Evolutionary conservation across 805 yeast genomes (phyloP).

Genomic region (Candida methanosorbosa): DNA sequence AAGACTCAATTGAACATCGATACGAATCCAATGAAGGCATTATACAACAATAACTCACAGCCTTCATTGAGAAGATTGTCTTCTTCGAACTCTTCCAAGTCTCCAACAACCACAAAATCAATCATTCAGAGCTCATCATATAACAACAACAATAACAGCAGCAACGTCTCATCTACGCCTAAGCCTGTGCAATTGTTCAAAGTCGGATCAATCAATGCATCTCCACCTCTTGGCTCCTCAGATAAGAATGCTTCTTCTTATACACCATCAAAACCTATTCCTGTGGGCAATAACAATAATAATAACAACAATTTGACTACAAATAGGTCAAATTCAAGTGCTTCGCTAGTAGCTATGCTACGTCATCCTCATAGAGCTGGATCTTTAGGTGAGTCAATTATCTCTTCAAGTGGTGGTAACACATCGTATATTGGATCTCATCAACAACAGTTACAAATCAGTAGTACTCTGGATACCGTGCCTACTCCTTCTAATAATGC

Average conservation of each 20-base stretch:
- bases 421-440: slow-evolving; percentile 1
- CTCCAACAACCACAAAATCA: not conserved
- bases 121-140: too few relatives aligned
- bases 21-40: too few relatives aligned
- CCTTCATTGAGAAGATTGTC: not conserved
- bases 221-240: slow-evolving; percentile 7
- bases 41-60: not conserved
- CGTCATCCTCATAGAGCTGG: slow-evolving; percentile 25
- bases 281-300: slow-evolving; percentile 12
- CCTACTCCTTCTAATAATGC: not conserved
- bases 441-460: not conserved
- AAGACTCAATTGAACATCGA: too few relatives aligned
- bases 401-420: too few relatives aligned
- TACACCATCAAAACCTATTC: slow-evolving; percentile 21
- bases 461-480: slow-evolving; percentile 1
- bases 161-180: slow-evolving; percentile 13
- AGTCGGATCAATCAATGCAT: slow-evolving; percentile 43
- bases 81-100: not conserved
- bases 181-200: slow-evolving; percentile 52
- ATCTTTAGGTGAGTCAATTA: too few relatives aligned
- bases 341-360: slow-evolving; percentile 43
- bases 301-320: slow-evolving; percentile 32
- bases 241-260: not conserved
- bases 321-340: slow-evolving; percentile 40
- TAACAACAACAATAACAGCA: too few relatives aligned